Evolutionary conservation across 352 stramenopile genomes (phyloP).

Genomic region (Globisporangium echinulatum): DNA sequence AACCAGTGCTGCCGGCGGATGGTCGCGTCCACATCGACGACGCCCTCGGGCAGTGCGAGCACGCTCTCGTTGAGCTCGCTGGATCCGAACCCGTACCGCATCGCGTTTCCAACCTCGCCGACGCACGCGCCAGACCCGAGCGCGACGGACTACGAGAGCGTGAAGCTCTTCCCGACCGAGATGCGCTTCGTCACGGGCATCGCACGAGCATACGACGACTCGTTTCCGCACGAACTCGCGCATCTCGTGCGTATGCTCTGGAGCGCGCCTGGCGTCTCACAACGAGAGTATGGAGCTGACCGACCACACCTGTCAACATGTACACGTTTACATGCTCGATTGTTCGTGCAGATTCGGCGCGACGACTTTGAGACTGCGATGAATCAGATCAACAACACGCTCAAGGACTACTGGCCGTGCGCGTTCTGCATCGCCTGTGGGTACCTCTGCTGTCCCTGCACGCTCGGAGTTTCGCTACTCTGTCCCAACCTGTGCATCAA

Average conservation of each 20-base stretch:
- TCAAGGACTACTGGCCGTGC: conserved; percentile 79
- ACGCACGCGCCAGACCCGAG: background rate
- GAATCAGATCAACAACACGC: conserved; percentile 84
- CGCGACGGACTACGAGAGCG: conserved; percentile 22
- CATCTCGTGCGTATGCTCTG: conserved; percentile 25
- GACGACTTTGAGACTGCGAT: conserved; percentile 64
- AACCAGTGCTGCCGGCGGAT: background rate
- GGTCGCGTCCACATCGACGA: background rate
- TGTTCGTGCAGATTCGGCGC: conserved; percentile 27
- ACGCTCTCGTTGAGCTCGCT: background rate
- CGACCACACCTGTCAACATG: too few species aligned
- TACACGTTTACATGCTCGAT: too few species aligned
- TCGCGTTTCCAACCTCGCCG: background rate
- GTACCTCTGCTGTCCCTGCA: conserved; percentile 61
- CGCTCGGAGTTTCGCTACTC: conserved; percentile 52
- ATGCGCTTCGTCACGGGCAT: conserved; percentile 73
- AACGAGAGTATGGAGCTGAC: background rate
- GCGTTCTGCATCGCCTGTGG: conserved; percentile 67
- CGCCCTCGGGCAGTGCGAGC: background rate
- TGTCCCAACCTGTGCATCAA: conserved; percentile 71
- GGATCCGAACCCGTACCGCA: background rate
- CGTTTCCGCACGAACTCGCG: conserved; percentile 52
- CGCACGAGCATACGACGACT: conserved; percentile 60
- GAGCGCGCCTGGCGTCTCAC: background rate
- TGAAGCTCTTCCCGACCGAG: conserved; percentile 46